Percentiles rank a stretch among this genome's conserved stretches.
phyloP scores from a whole-genome alignment of 768 basidiomycete species.

The Amanita polypyramis region DNA sequence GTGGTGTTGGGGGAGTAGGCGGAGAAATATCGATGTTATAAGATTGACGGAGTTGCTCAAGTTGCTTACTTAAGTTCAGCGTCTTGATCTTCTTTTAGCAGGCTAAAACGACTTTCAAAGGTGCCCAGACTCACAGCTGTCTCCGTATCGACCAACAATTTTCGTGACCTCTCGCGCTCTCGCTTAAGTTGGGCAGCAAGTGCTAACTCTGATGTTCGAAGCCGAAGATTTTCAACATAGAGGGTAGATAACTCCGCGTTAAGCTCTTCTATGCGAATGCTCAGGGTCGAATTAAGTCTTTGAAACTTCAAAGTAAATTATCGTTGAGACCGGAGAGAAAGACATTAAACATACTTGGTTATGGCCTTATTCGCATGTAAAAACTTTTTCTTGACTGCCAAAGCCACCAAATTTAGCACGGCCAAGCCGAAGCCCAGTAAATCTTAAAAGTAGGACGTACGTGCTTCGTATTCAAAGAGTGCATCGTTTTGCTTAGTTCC shows the following conservation, averaged over 20 bases:
- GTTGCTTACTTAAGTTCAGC: slow-evolving; percentile 51
- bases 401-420: slow-evolving; percentile 24
- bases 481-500: slow-evolving; percentile 67
- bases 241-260: slow-evolving; percentile 76
- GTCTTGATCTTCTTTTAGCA: slow-evolving; percentile 26
- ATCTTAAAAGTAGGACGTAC: slow-evolving; percentile 33
- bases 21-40: slow-evolving; percentile 30
- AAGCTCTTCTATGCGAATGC: slow-evolving; percentile 75
- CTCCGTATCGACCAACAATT: slow-evolving; percentile 64
- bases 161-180: slow-evolving; percentile 68
- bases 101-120: slow-evolving; percentile 7
- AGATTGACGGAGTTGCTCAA: slow-evolving; percentile 54
- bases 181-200: slow-evolving; percentile 68
- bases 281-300: slow-evolving; percentile 80
- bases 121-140: slow-evolving; percentile 42
- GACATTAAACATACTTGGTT: slow-evolving; percentile 52
- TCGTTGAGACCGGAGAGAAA: not conserved
- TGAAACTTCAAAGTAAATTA: not conserved
- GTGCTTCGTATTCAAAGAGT: slow-evolving; percentile 75
- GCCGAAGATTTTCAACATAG: slow-evolving; percentile 72
- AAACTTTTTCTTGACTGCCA: slow-evolving; percentile 84
- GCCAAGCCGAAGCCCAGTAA: slow-evolving; percentile 7
- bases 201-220: slow-evolving; percentile 73
- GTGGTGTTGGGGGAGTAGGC: slow-evolving; percentile 30
- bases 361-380: slow-evolving; percentile 87